Percentiles rank a stretch among this genome's conserved stretches.
These are phyloP conservation scores for Nitzschia inconspicua DNA, from an alignment of 108 stramenopile species.

Conservation along the genomic window DNA sequence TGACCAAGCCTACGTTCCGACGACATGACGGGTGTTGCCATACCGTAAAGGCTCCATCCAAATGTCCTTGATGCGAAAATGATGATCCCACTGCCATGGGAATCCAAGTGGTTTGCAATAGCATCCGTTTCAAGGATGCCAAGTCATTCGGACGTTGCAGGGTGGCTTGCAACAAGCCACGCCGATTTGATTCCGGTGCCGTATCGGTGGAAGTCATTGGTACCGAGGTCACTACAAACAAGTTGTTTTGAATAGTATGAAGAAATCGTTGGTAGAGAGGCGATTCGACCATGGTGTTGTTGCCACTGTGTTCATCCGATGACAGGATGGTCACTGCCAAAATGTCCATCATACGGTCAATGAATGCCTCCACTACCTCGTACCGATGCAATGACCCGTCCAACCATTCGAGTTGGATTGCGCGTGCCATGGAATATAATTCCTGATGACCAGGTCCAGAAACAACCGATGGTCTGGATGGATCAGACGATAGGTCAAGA, in stretches of 20 bases:
- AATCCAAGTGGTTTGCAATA: constrained; percentile 45
- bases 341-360: constrained; percentile 43
- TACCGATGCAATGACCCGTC: constrained; percentile 46
- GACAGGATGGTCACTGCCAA: too few relatives aligned
- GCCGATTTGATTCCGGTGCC: too few relatives aligned
- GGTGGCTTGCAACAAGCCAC: neutral
- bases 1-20: neutral
- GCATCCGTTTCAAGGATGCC: constrained; percentile 10
- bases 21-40: constrained; percentile 23
- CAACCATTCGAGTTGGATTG: constrained; percentile 44
- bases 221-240: neutral
- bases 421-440: constrained; percentile 35
- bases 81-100: constrained; percentile 16
- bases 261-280: neutral
- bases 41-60: constrained; percentile 27
- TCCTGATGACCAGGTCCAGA: too few relatives aligned
- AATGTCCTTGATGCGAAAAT: constrained; percentile 19
- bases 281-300: neutral
- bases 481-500: too few relatives aligned
- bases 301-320: constrained; percentile 2
- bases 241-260: neutral
- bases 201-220: too few relatives aligned
- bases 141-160: constrained; percentile 4
- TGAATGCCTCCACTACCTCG: constrained; percentile 51
- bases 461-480: constrained; percentile 23